Evolutionary conservation across 495 filamentous ascomycete genomes (phyloP).

Genomic region (Aspergillus heteromorphus): DNA sequence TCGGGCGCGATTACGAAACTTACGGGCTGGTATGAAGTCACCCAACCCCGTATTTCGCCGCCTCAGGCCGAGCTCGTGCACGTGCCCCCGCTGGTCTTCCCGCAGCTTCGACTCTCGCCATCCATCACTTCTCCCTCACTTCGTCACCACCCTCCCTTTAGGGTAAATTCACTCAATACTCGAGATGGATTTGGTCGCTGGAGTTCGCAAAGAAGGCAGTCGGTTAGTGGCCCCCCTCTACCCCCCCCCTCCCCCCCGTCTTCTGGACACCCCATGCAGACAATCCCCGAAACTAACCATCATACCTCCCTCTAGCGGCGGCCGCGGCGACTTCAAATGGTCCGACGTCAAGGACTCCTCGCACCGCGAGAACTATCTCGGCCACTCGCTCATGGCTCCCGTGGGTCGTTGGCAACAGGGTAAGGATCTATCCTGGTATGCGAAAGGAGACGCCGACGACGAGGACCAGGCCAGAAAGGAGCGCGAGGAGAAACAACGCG

Average conservation of each 20-base stretch:
- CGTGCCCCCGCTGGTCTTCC: constrained; percentile 15
- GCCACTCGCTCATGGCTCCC: constrained; percentile 90
- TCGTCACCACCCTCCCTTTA: background rate
- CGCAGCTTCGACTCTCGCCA: background rate
- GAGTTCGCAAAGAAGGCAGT: constrained; percentile 88
- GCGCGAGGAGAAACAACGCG: constrained; percentile 65
- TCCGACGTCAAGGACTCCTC: constrained; percentile 80
- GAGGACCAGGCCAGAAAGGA: constrained; percentile 58
- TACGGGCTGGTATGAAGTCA: constrained; percentile 17
- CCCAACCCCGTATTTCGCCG: constrained; percentile 4
- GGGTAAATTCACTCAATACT: constrained; percentile 4
- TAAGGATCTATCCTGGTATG: constrained; percentile 85
- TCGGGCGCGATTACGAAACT: background rate
- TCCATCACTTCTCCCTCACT: background rate
- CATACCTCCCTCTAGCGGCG: constrained; percentile 57
- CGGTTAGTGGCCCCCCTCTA: no score
- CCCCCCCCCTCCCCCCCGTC: no score
- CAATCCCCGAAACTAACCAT: constrained; percentile 8
- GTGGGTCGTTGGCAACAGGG: constrained; percentile 94
- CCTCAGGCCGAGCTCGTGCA: constrained; percentile 18
- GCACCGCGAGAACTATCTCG: constrained; percentile 96
- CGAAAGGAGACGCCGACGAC: constrained; percentile 57
- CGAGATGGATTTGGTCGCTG: constrained; percentile 87
- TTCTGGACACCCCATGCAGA: background rate
- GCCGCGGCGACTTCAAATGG: constrained; percentile 92